Conservation (phyloP, 331 rosid genomes). For the Acacia concinna region DNA sequence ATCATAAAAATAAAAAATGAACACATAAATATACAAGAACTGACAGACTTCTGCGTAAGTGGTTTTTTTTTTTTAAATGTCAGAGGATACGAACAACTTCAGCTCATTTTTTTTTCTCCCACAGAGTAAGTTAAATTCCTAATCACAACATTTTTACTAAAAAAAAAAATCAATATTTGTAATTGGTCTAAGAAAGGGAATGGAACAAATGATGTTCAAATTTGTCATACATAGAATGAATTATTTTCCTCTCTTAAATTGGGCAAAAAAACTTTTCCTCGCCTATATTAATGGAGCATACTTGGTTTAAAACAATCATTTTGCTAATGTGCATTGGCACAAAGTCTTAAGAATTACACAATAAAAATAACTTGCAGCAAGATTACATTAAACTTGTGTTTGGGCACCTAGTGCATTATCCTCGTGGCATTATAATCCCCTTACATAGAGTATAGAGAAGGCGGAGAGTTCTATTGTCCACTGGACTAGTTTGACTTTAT, state of each 20-base stretch:
- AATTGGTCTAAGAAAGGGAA: too few relatives aligned
- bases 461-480: too few relatives aligned
- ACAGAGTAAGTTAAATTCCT: background rate
- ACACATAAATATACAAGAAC: background rate
- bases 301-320: background rate
- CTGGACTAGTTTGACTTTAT: too few relatives aligned
- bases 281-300: background rate
- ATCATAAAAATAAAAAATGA: background rate
- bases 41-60: background rate
- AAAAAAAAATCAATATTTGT: background rate
- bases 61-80: background rate
- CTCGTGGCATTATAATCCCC: too few relatives aligned
- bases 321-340: too few relatives aligned
- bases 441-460: too few relatives aligned
- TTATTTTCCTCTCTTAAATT: background rate
- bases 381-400: too few relatives aligned
- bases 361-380: too few relatives aligned
- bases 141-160: background rate
- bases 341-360: background rate
- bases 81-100: background rate
- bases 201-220: background rate
- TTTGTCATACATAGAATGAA: constrained; percentile 17
- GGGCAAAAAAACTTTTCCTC: too few relatives aligned
- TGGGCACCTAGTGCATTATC: too few relatives aligned
- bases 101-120: background rate